A percentile compares a stretch with the other conserved stretches of the same genome.
Conservation (phyloP, 805 yeast genomes). For the Ogataea paraovalis region DNA sequence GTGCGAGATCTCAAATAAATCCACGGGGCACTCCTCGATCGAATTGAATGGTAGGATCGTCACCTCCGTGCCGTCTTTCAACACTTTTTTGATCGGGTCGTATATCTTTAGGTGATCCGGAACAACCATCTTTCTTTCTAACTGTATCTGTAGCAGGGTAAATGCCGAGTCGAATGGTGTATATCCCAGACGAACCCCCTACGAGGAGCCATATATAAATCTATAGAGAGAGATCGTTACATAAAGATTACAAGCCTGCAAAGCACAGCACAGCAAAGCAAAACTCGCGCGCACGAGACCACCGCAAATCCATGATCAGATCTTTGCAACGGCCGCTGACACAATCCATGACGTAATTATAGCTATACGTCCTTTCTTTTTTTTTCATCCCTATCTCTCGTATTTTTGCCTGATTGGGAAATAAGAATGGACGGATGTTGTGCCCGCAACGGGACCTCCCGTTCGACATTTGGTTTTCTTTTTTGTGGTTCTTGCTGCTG, state of each 20-base stretch:
- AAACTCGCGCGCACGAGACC: too few species aligned
- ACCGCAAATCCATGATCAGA: too few species aligned
- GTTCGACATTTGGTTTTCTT: too few species aligned
- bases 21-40: constrained; percentile 44
- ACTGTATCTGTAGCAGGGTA: neutral
- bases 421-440: too few species aligned
- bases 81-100: constrained; percentile 14
- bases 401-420: neutral
- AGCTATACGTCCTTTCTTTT: too few species aligned
- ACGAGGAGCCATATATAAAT: too few species aligned
- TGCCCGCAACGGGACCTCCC: neutral
- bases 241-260: too few species aligned
- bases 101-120: constrained; percentile 4
- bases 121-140: constrained; percentile 8
- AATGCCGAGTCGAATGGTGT: neutral
- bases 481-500: neutral
- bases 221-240: too few species aligned
- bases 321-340: too few species aligned
- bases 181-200: neutral
- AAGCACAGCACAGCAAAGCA: too few species aligned
- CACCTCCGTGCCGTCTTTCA: constrained; percentile 29
- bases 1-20: constrained; percentile 43
- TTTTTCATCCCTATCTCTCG: neutral
- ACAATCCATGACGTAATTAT: too few species aligned
- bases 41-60: constrained; percentile 61